A percentile compares a stretch with the other conserved stretches of the same genome.
These are phyloP conservation scores for Myriosclerotinia duriaeana DNA, from an alignment of 2,329 filamentous ascomycete genomes.

Conservation along the genomic window DNA sequence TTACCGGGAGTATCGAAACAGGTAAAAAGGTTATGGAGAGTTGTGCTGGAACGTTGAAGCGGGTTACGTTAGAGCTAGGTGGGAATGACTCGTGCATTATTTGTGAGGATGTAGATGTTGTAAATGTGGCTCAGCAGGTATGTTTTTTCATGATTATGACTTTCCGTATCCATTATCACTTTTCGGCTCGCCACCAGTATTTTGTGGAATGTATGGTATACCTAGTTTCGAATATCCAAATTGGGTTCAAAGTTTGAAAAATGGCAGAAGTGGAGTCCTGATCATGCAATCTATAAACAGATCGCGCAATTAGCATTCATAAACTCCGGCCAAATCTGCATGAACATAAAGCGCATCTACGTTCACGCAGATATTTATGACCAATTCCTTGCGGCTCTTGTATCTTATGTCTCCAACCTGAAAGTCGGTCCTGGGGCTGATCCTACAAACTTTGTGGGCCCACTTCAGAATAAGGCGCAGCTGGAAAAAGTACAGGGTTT, in stretches of 20 bases:
- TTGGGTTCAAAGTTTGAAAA: not conserved
- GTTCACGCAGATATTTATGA: conserved; percentile 60
- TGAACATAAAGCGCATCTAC: conserved; percentile 58
- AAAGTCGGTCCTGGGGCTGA: conserved; percentile 41
- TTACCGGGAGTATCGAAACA: conserved; percentile 56
- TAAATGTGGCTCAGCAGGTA: conserved; percentile 42
- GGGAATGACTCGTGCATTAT: conserved; percentile 57
- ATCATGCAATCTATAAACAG: conserved; percentile 24
- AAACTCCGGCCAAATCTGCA: conserved; percentile 52
- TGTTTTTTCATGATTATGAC: not conserved
- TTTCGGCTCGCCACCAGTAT: not conserved
- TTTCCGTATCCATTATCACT: too few species aligned
- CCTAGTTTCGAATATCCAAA: too few species aligned
- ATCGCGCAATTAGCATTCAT: conserved; percentile 50
- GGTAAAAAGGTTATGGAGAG: conserved; percentile 51
- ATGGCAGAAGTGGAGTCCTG: too few species aligned
- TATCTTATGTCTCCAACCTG: conserved; percentile 47
- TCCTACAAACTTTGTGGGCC: conserved; percentile 47
- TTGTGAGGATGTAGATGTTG: conserved; percentile 52
- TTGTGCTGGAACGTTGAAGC: conserved; percentile 50
- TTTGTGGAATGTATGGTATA: not conserved
- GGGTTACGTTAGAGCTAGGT: conserved; percentile 44
- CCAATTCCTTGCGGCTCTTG: conserved; percentile 46
- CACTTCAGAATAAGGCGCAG: conserved; percentile 63
- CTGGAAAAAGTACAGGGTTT: conserved; percentile 54